phyloP scores from a whole-genome alignment of 257 asterid genomes.

The Fraxinus anomala region DNA sequence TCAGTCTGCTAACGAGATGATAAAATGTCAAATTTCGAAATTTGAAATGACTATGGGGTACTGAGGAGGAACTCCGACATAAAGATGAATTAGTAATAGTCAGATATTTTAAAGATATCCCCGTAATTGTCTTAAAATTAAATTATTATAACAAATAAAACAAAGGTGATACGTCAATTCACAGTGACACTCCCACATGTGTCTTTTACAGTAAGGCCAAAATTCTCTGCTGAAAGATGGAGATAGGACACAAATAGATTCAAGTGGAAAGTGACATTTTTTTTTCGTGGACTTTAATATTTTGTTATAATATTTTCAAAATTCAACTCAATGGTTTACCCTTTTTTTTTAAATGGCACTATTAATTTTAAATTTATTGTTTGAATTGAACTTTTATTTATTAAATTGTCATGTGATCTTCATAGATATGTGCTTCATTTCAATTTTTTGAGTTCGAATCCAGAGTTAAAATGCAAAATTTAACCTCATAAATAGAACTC shows the following conservation, averaged over 20 bases:
- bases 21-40: too few species aligned
- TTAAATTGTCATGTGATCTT: too few species aligned
- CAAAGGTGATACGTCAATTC: background rate
- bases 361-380: too few species aligned
- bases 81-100: too few species aligned
- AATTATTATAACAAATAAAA: background rate
- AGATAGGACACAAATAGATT: background rate
- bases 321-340: background rate
- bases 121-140: background rate
- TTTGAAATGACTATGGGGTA: background rate
- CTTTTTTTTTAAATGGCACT: too few species aligned
- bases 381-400: too few species aligned
- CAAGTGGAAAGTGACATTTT: slow-evolving; percentile 26
- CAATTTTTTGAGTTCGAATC: too few species aligned
- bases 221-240: background rate
- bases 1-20: background rate
- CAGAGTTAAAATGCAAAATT: too few species aligned
- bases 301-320: background rate
- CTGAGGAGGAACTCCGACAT: background rate
- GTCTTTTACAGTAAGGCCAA: slow-evolving; percentile 3
- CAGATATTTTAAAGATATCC: background rate
- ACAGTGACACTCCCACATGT: background rate
- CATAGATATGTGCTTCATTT: too few species aligned
- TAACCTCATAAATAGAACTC: too few species aligned
- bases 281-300: background rate